A percentile compares a stretch with the other conserved stretches of the same genome.
phyloP scores from a whole-genome alignment of 331 rosid genomes.

The Cucumis variabilis region DNA sequence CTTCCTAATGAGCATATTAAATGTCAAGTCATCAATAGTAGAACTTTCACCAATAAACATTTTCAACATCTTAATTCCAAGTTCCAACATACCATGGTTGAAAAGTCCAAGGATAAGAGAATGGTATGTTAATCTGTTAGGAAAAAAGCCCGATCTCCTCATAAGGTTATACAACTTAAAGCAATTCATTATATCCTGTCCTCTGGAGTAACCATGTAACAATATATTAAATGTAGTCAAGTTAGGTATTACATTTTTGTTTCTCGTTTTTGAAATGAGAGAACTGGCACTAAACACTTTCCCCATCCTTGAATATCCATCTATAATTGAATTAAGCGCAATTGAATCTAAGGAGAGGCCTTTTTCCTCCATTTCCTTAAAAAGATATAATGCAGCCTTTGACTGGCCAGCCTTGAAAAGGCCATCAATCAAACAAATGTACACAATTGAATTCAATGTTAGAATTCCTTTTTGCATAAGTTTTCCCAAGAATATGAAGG shows the following conservation, averaged over 20 bases:
- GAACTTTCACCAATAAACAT: constrained; percentile 54
- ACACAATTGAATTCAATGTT: constrained; percentile 52
- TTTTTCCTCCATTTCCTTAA: constrained; percentile 66
- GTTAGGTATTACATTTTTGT: constrained; percentile 50
- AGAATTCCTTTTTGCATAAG: constrained; percentile 54
- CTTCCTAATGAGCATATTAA: constrained; percentile 65
- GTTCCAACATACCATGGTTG: constrained; percentile 57
- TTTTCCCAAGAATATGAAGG: constrained; percentile 54
- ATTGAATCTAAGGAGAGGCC: constrained; percentile 59
- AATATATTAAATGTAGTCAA: constrained; percentile 73
- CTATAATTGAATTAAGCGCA: constrained; percentile 58
- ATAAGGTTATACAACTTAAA: constrained; percentile 50
- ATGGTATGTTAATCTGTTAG: constrained; percentile 66
- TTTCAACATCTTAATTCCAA: constrained; percentile 68
- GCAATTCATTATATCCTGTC: constrained; percentile 47
- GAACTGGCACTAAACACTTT: constrained; percentile 46
- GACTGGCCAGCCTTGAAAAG: constrained; percentile 75
- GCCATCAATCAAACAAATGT: constrained; percentile 64
- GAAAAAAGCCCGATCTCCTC: constrained; percentile 48
- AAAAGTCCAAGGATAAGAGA: constrained; percentile 71
- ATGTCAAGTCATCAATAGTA: constrained; percentile 53
- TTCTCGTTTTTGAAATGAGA: constrained; percentile 60
- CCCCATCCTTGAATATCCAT: constrained; percentile 71
- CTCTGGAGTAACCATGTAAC: constrained; percentile 72
- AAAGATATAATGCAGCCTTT: constrained; percentile 61